Base-by-base conservation (phyloP, 345 rosid species). In the Hevea brasiliensis region DNA sequence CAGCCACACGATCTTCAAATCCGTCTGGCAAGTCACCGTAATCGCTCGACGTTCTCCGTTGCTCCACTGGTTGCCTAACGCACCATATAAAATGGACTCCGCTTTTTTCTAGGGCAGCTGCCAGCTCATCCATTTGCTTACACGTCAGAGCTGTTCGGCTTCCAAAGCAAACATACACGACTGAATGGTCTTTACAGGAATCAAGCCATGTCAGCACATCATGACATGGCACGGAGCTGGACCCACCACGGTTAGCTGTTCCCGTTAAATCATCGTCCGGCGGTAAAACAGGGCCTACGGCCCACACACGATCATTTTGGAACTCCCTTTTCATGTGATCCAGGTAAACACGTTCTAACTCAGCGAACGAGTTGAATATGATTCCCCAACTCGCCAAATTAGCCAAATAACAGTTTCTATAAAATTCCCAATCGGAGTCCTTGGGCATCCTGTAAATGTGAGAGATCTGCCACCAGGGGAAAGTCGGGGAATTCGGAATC, bases 151-250 rank as follows among this genome's bases (percentile, higher is more conserved):
- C 74, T 2, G 74, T 41, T 55, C 75, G 89, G 78, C 93, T 93
- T 44, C 94, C 97, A 15, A 90, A 93, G 77, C 93, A 87, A 14
- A 90, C 83, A 68, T 90, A 93, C 6, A 90, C 84, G 10, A 93
- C 94, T 0, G 83, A 68, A 4, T 55, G 50, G 15, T 86, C 85
- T 8, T 67, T 62, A n/a, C 84, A 72, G 7, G 72, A 44, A 55
- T 90, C 92, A 1, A 93, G 89, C 92, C 93, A 90, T 48, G 80
- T 74, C 81, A 79, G 51, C 66, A 90, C 48, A 24, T 77, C 76
- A 21, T 73, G 61, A 17, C 48, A 40, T 26, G 82, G 54, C 6
- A 56, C 71, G 2, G 92, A 84, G 23, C 88, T 85, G 51, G 78
- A 35, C 0, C 94, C 92, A 21, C 96, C 96, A 2, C 92, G 61